A percentile compares a stretch with the other conserved stretches of the same genome.
These are phyloP conservation scores for Paxillus ammoniavirescens DNA, from an alignment of 768 basidiomycete genomes.

Conservation along the genomic window DNA sequence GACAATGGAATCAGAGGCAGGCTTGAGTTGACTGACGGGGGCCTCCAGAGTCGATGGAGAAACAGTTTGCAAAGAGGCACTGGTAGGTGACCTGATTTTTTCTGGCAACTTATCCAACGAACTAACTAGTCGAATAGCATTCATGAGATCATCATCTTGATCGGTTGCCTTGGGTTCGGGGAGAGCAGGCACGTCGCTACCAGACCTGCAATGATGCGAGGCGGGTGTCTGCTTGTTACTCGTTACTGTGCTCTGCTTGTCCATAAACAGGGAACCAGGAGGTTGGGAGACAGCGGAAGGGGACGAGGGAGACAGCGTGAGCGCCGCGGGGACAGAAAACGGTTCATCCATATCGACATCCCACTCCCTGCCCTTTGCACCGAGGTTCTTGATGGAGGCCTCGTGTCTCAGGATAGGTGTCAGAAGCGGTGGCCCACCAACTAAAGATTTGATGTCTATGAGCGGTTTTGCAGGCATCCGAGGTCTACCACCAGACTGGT, in stretches of 20 bases:
- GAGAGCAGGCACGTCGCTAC: constrained; percentile 10
- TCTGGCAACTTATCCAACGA: constrained; percentile 24
- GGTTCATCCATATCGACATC: constrained; percentile 25
- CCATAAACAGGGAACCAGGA: background rate
- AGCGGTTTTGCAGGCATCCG: constrained; percentile 43
- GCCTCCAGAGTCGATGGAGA: background rate
- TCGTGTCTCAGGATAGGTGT: constrained; percentile 30
- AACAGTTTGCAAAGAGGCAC: background rate
- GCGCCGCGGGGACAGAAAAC: constrained; percentile 27
- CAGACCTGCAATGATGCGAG: constrained; percentile 16
- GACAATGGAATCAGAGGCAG: constrained; percentile 26
- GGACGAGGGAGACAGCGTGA: constrained; percentile 19
- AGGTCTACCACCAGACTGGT: constrained; percentile 22
- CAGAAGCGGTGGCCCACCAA: constrained; percentile 36
- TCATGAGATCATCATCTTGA: constrained; percentile 28
- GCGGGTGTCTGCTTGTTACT: constrained; percentile 1
- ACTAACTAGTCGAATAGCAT: constrained; percentile 31
- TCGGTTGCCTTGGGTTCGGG: constrained; percentile 11
- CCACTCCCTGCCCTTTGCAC: constrained; percentile 17
- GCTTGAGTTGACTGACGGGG: background rate
- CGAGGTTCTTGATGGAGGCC: constrained; percentile 24
- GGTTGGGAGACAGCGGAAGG: constrained; percentile 20
- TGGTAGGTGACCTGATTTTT: constrained; percentile 7
- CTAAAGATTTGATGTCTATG: constrained; percentile 35
- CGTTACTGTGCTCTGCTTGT: constrained; percentile 5